Conservation (phyloP, 139 green algal species). For the Tetradesmus obliquus region DNA sequence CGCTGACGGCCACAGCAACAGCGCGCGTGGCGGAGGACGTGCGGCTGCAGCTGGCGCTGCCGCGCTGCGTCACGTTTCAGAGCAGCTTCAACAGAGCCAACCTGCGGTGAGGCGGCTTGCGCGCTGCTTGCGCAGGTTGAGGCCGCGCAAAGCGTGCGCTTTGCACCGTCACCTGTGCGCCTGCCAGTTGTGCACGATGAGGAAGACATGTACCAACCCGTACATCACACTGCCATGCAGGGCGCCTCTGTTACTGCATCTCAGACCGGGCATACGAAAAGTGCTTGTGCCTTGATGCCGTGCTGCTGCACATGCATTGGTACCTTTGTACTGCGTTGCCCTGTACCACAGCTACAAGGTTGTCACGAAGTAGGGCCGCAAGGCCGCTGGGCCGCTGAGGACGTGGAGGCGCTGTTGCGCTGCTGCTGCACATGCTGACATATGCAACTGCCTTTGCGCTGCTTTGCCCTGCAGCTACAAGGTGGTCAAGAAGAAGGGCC, state of each 20-base stretch:
- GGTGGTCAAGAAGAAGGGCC: constrained; percentile 80
- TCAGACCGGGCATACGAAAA: neutral
- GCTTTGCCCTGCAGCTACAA: constrained; percentile 76
- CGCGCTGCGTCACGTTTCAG: constrained; percentile 82
- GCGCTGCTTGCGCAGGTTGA: neutral
- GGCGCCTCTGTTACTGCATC: neutral
- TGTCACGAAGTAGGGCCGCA: neutral
- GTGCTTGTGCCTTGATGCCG: neutral
- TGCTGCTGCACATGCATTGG: neutral
- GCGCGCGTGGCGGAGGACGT: constrained; percentile 74
- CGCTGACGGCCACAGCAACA: constrained; percentile 85
- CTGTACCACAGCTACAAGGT: neutral
- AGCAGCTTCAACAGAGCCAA: constrained; percentile 96
- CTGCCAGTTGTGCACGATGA: too few species aligned
- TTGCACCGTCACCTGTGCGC: neutral
- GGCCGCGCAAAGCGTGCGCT: neutral
- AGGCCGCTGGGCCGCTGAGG: neutral
- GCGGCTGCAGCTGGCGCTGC: constrained; percentile 67
- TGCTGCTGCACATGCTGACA: neutral
- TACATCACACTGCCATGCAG: too few species aligned
- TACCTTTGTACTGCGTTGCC: neutral
- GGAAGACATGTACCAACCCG: too few species aligned
- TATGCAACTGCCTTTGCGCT: neutral
- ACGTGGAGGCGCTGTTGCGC: neutral
- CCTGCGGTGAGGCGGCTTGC: constrained; percentile 64